A percentile compares a stretch with the other conserved stretches of the same genome.
Conservation (phyloP, 2,329 filamentous ascomycete species). For the Juglanconis oblonga region DNA sequence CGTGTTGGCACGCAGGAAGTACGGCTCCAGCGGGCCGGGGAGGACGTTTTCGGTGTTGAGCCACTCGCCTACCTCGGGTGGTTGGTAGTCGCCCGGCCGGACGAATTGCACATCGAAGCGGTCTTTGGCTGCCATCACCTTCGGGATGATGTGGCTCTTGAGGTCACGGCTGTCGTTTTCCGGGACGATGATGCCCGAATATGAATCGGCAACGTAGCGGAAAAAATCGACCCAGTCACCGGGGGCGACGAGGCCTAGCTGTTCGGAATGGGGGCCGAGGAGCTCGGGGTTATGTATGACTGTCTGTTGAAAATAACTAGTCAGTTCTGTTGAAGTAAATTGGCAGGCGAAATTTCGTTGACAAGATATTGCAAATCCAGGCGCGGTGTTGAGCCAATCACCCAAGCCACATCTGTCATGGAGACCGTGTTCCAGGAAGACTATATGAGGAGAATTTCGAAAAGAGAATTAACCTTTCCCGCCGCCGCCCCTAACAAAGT, state of each 20-base stretch:
- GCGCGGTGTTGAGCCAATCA: too few species aligned
- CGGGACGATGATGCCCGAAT: constrained; percentile 46
- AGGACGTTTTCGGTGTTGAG: constrained; percentile 36
- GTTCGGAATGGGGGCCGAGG: constrained; percentile 52
- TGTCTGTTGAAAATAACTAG: constrained; percentile 46
- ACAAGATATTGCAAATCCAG: too few species aligned
- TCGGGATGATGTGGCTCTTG: constrained; percentile 47
- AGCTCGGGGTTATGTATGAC: constrained; percentile 55
- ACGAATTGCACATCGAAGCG: constrained; percentile 54
- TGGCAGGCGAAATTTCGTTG: too few species aligned
- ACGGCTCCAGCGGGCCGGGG: constrained; percentile 35
- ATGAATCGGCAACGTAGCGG: constrained; percentile 53
- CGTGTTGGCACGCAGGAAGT: constrained; percentile 50
- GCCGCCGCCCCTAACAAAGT: too few species aligned
- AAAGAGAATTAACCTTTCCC: too few species aligned
- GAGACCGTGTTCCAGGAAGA: too few species aligned
- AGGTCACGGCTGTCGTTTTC: constrained; percentile 51
- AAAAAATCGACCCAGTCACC: constrained; percentile 62
- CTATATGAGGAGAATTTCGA: too few species aligned
- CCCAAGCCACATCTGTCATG: too few species aligned
- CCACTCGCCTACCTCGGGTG: constrained; percentile 43
- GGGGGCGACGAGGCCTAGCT: constrained; percentile 51
- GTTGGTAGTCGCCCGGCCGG: constrained; percentile 38
- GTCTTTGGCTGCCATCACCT: constrained; percentile 53
- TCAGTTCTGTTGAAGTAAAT: background rate